A percentile compares a stretch with the other conserved stretches of the same genome.
phyloP scores from a whole-genome alignment of 176 grass and related monocot genomes.

The Eremochloa ophiuroides region DNA sequence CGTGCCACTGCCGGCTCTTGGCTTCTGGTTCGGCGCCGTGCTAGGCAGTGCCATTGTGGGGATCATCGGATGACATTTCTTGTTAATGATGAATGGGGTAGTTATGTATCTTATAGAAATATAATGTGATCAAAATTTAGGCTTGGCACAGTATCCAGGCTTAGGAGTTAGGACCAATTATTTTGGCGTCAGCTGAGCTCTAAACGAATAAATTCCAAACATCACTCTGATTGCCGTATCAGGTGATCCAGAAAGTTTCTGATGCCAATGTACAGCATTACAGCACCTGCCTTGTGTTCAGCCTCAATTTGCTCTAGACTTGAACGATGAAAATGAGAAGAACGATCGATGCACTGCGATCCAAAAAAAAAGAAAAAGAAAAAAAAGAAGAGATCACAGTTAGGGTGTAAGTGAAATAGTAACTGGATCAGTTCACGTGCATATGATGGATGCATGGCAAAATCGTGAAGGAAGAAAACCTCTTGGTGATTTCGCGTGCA shows the following conservation, averaged over 20 bases:
- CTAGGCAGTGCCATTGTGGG: too few species aligned
- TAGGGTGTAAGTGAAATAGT: background rate
- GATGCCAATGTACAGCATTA: background rate
- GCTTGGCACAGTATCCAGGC: background rate
- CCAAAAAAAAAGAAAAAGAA: background rate
- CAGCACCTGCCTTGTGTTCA: background rate
- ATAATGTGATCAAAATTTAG: background rate
- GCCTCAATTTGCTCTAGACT: constrained; percentile 40
- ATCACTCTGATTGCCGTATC: background rate
- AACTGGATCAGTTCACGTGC: background rate
- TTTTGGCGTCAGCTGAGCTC: background rate
- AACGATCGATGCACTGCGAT: constrained; percentile 55
- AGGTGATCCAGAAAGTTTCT: background rate
- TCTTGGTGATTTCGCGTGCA: constrained; percentile 46
- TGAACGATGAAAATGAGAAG: constrained; percentile 57
- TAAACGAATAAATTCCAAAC: background rate
- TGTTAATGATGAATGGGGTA: too few species aligned
- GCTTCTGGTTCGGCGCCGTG: too few species aligned
- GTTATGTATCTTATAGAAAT: background rate
- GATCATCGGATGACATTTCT: too few species aligned
- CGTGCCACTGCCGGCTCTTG: too few species aligned
- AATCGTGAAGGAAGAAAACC: constrained; percentile 32
- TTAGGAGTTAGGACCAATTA: background rate
- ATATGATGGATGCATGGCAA: constrained; percentile 10
- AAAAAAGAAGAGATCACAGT: background rate